Base-by-base conservation (phyloP, 768 basidiomycete genomes). In the Boletus sp. region DNA sequence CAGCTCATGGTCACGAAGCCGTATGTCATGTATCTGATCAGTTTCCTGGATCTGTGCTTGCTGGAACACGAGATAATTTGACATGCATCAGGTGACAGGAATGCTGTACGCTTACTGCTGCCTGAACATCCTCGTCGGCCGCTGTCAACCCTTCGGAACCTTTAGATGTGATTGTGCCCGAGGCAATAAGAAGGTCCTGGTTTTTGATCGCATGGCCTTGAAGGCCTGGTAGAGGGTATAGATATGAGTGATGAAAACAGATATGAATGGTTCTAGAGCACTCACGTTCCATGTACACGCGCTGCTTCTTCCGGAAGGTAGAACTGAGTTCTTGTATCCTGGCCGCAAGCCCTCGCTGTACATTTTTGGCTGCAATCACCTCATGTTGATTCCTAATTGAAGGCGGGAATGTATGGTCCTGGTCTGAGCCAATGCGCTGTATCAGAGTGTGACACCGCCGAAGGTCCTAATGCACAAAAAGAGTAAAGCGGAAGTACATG, bases 201-300 rank as follows among this genome's bases (percentile, higher is more conserved):
- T 95, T 96, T 76, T 96, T 97, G 72, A 93, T 94, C 70, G 95
- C 93, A 78, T 98, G 95, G 59, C 97, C 97, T 78, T 96, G 93
- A 42, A 98, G 80, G 71, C 90, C 96, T 97, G 71, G 47, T 57
- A 49, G 48, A 48, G 54, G 55, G 56, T 46, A 54, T 18, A 50
- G 56, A 59, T 40, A 47, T 58, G 60, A 66, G 64, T 29, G 44
- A 56, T 61, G 62, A 51, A 47, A 54, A 57, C 47, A 45, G 18
- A 50, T 18, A 24, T n/a, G 47, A 35, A 32, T 18, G 46, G 53
- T 48, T 47, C 42, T 37, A 36, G 51, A 56, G 41, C 29, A 82
- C 95, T 75, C 71, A 96, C 97, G 95, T 76, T 97, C 90, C 90
- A 99, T 90, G 73, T 98, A 98, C 33, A 96, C 90, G 57, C 93